Conservation (phyloP, 495 filamentous ascomycete genomes). For the Lindgomyces ingoldianus region DNA sequence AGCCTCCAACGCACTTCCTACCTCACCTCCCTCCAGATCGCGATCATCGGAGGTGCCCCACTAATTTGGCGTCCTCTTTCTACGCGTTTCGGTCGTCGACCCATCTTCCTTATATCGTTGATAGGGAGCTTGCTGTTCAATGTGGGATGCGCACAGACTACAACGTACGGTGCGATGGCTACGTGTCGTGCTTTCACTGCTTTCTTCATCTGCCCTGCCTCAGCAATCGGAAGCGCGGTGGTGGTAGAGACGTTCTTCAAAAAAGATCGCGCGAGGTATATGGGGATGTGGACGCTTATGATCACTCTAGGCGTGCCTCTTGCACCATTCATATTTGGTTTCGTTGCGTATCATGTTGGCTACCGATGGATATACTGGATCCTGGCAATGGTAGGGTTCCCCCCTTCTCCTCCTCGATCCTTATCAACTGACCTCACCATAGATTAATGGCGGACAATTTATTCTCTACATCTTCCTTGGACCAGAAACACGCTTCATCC, state of each 20-base stretch:
- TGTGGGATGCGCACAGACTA: slow-evolving; percentile 50
- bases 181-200: slow-evolving; percentile 54
- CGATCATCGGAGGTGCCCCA: slow-evolving; percentile 52
- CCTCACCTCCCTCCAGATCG: slow-evolving; percentile 55
- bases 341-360: slow-evolving; percentile 37
- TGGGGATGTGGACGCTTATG: slow-evolving; percentile 58
- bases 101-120: slow-evolving; percentile 54
- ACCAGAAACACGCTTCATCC: slow-evolving; percentile 56
- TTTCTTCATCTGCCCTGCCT: slow-evolving; percentile 57
- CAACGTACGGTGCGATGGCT: slow-evolving; percentile 48
- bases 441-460: slow-evolving; percentile 58
- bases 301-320: slow-evolving; percentile 54
- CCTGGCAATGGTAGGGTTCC: slow-evolving; percentile 46
- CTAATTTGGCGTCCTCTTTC: slow-evolving; percentile 61
- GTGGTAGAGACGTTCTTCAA: slow-evolving; percentile 43
- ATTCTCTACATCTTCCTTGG: slow-evolving; percentile 58
- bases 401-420: neutral
- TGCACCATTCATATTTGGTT: slow-evolving; percentile 39
- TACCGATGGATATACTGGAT: slow-evolving; percentile 43
- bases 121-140: slow-evolving; percentile 51
- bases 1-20: slow-evolving; percentile 51
- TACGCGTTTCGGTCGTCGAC: slow-evolving; percentile 58
- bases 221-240: slow-evolving; percentile 57
- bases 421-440: slow-evolving; percentile 32
- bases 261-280: slow-evolving; percentile 45